Evolutionary conservation across 106 monocot species (phyloP).

Genomic region (Platanthera zijinensis): DNA sequence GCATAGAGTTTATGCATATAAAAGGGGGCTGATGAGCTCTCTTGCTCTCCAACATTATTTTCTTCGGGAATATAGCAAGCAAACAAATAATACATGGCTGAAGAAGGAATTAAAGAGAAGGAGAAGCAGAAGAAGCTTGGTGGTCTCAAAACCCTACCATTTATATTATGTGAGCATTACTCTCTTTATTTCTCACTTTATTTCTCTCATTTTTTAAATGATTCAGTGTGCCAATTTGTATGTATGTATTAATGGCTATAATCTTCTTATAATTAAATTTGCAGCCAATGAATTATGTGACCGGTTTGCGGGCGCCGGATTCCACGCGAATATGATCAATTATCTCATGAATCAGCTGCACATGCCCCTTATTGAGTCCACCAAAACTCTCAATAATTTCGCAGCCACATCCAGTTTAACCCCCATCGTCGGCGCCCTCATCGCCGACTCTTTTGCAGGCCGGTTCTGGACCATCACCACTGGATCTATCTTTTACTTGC

Average conservation of each 20-base stretch:
- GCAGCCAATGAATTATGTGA: conserved; percentile 43
- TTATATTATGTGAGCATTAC: conserved; percentile 32
- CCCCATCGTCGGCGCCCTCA: conserved; percentile 29
- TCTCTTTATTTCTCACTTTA: no score
- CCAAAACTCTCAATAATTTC: conserved; percentile 43
- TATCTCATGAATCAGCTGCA: conserved; percentile 40
- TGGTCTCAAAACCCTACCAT: conserved; percentile 58
- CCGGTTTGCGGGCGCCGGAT: conserved; percentile 29
- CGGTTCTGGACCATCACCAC: conserved; percentile 45
- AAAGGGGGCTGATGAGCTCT: no score
- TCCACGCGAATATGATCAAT: conserved; percentile 34
- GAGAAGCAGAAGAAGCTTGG: conserved; percentile 24
- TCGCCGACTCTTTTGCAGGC: conserved; percentile 37
- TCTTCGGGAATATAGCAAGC: neutral
- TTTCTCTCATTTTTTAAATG: neutral
- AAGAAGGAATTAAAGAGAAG: conserved; percentile 3
- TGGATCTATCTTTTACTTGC: conserved; percentile 23
- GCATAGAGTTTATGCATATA: no score
- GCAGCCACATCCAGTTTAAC: conserved; percentile 24
- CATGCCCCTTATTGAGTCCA: conserved; percentile 29
- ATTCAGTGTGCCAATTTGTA: no score
- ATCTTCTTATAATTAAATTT: neutral
- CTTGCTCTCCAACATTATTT: neutral
- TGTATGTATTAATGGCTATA: no score
- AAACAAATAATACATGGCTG: conserved; percentile 7